Evolutionary conservation across 2,329 filamentous ascomycete genomes (phyloP).

Genomic region (Fusarium napiforme): DNA sequence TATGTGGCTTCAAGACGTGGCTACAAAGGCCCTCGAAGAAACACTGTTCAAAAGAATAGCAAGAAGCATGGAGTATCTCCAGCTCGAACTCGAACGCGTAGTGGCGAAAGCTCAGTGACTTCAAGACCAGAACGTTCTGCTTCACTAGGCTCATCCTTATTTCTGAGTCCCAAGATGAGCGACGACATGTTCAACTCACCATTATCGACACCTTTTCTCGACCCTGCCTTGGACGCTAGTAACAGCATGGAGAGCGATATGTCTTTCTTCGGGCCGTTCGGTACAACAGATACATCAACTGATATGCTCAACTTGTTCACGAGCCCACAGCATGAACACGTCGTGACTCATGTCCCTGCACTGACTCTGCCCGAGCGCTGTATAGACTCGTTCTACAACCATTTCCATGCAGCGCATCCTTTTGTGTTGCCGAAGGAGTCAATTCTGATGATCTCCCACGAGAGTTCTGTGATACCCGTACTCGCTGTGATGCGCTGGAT

Average conservation of each 20-base stretch:
- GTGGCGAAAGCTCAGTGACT: constrained; percentile 51
- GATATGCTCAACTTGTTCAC: constrained; percentile 36
- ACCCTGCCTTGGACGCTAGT: constrained; percentile 5
- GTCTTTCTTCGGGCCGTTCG: constrained; percentile 28
- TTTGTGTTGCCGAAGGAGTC: constrained; percentile 65
- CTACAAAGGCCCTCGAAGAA: constrained; percentile 69
- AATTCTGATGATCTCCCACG: constrained; percentile 60
- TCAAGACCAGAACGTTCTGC: constrained; percentile 50
- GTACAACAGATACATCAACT: constrained; percentile 38
- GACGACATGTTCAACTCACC: constrained; percentile 29
- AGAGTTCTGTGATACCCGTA: constrained; percentile 60
- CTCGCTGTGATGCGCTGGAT: constrained; percentile 66
- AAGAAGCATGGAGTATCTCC: constrained; percentile 62
- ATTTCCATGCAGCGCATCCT: constrained; percentile 68
- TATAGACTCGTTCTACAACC: constrained; percentile 67
- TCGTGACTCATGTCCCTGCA: constrained; percentile 37
- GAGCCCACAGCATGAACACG: constrained; percentile 19
- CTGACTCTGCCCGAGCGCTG: constrained; percentile 62
- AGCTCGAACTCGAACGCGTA: constrained; percentile 23
- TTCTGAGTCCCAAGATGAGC: constrained; percentile 23
- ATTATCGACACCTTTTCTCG: constrained; percentile 33
- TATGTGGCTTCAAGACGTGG: constrained; percentile 81
- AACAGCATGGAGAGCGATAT: constrained; percentile 17
- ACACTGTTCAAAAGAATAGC: constrained; percentile 56
- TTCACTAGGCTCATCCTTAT: constrained; percentile 13